phyloP scores from a whole-genome alignment of 768 basidiomycete genomes.

The Ramaria rubella region DNA sequence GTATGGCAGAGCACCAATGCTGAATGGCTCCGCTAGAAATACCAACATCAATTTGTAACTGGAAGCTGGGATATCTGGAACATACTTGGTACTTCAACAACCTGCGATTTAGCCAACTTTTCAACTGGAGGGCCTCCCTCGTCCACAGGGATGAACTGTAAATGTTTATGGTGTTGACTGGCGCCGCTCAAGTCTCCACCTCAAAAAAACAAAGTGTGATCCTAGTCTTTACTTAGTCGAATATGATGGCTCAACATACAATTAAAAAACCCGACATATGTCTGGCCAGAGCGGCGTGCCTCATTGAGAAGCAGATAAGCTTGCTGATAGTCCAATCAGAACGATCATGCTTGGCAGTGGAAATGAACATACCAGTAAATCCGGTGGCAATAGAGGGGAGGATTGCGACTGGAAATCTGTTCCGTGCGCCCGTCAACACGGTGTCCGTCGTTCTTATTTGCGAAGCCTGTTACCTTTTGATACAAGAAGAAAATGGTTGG shows the following conservation, averaged over 20 bases:
- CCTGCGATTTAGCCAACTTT: conserved; percentile 48
- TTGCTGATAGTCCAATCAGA: conserved; percentile 26
- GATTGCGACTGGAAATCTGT: conserved; percentile 72
- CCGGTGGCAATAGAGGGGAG: conserved; percentile 70
- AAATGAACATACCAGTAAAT: conserved; percentile 42
- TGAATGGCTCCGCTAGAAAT: conserved; percentile 57
- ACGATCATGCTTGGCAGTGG: not conserved
- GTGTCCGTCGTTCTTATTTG: not conserved
- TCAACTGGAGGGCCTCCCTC: conserved; percentile 73
- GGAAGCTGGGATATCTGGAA: conserved; percentile 6
- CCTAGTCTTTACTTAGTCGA: conserved; percentile 5
- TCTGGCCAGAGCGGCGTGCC: conserved; percentile 51
- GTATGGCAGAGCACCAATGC: conserved; percentile 61
- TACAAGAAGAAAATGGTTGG: conserved; percentile 80
- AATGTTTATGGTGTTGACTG: conserved; percentile 84
- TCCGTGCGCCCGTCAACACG: not conserved
- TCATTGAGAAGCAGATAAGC: conserved; percentile 69
- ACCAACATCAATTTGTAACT: not conserved
- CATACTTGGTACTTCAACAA: conserved; percentile 43
- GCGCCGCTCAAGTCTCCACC: conserved; percentile 78
- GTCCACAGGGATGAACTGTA: conserved; percentile 74
- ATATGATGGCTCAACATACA: conserved; percentile 40
- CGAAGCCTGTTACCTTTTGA: conserved; percentile 59
- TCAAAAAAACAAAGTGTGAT: conserved; percentile 25
- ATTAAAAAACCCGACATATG: conserved; percentile 84